Evolutionary conservation across 495 filamentous ascomycete species (phyloP), one percentile per base, ranked within the genome.

Genomic region (Hapsidospora chrysogenum): DNA sequence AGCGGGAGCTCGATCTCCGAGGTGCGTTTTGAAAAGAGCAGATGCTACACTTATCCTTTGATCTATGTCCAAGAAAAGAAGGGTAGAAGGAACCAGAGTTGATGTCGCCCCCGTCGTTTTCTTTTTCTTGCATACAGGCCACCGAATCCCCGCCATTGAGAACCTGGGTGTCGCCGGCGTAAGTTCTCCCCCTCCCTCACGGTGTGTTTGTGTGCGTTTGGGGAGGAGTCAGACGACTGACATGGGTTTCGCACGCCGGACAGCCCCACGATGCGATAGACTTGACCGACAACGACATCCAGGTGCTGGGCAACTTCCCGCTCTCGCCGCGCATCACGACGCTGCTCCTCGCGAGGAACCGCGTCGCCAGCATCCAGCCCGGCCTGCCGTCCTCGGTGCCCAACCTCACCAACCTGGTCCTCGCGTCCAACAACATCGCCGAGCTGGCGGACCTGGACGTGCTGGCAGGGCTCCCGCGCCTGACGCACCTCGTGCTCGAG

Each of bases 1-100:
- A 99, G 66, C 83, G 92, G 51, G 92, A 99, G 71, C 72, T 99
- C 50, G 85, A 95, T 68, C 85, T 99, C 46, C 76, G 92, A 96
- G 92, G 92, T 99, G 76, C 78, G 85, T 86, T 60, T 46, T 78
- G 83, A 81, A 86, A 94, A 87, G 85, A 76, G 65, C 81, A 86
- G 85, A 86, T 92, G 77, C 84, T 93, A 79, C 85, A 85, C 78
- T 60, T 62, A 19, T 11, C 11, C 16, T 3, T 33, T 51, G 55
- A 57, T 47, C 53, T 56, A 60, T 52, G 40, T 52, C 33, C 48
- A 50, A 45, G 42, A 41, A 57, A 52, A 36, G 43, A 56, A 51
- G 13, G 4, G 3, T 33, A 17, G 17, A 23, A 27, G 17, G 25
- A 21, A 27, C 71, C 78, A 78, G 61, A 70, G 70, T 87, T 92